Conservation (phyloP, 441 rosid species). For the Erysimum cheiri region DNA sequence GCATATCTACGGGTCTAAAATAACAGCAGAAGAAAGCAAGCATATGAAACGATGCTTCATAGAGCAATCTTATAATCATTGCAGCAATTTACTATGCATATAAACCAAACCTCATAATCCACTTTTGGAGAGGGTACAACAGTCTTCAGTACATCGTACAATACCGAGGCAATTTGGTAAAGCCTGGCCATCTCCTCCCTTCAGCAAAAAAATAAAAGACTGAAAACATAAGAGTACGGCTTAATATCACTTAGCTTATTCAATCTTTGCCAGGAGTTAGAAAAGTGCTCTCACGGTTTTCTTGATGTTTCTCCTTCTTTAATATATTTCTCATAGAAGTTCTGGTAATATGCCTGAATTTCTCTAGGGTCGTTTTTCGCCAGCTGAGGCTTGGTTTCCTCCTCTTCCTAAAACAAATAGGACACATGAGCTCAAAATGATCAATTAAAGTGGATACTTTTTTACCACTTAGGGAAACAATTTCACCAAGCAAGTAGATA, state of each 20-base stretch:
- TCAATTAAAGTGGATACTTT: background rate
- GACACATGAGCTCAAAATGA: slow-evolving; percentile 18
- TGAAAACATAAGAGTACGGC: slow-evolving; percentile 22
- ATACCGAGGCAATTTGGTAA: slow-evolving; percentile 78
- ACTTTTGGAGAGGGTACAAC: slow-evolving; percentile 63
- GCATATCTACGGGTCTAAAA: slow-evolving; percentile 70
- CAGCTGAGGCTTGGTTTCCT: slow-evolving; percentile 57
- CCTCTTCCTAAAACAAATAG: slow-evolving; percentile 66
- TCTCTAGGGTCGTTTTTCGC: slow-evolving; percentile 71
- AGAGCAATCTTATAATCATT: background rate
- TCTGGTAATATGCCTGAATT: slow-evolving; percentile 70
- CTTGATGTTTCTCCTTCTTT: slow-evolving; percentile 64
- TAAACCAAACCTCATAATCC: slow-evolving; percentile 64
- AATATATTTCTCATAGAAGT: slow-evolving; percentile 64
- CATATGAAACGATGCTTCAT: slow-evolving; percentile 22
- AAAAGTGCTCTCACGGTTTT: slow-evolving; percentile 70
- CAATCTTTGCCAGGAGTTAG: slow-evolving; percentile 11
- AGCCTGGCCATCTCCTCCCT: slow-evolving; percentile 96
- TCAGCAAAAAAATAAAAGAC: slow-evolving; percentile 36
- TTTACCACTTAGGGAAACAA: background rate
- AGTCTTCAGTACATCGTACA: slow-evolving; percentile 75
- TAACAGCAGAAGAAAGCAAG: slow-evolving; percentile 29
- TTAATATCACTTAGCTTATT: slow-evolving; percentile 29
- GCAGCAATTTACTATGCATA: slow-evolving; percentile 9
- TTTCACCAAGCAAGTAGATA: slow-evolving; percentile 28